phyloP scores from a whole-genome alignment of 2,329 filamentous ascomycete genomes.

The Plectosphaerella sp. region DNA sequence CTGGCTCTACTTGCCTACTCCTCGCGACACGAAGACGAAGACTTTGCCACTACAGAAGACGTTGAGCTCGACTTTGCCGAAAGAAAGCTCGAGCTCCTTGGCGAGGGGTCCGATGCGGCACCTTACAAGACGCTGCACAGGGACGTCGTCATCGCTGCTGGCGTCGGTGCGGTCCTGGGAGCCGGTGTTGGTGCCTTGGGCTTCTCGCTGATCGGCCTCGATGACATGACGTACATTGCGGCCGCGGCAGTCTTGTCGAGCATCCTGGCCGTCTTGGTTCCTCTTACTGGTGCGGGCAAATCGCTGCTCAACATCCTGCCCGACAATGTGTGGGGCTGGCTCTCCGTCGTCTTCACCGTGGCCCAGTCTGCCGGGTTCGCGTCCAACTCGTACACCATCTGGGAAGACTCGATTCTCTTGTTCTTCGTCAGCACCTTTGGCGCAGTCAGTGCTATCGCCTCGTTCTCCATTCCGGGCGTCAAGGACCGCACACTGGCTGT shows the following conservation, averaged over 20 bases:
- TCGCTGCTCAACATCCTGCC: constrained; percentile 56
- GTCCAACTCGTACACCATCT: constrained; percentile 97
- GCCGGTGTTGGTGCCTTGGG: constrained; percentile 24
- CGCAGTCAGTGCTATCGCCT: constrained; percentile 66
- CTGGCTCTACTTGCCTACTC: constrained; percentile 70
- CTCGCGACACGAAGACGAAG: constrained; percentile 50
- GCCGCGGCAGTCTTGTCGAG: constrained; percentile 41
- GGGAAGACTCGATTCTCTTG: constrained; percentile 92
- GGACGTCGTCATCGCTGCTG: constrained; percentile 30
- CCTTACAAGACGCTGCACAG: constrained; percentile 32
- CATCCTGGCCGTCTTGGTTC: constrained; percentile 31
- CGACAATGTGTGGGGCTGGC: constrained; percentile 81
- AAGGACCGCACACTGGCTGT: constrained; percentile 70
- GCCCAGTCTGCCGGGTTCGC: constrained; percentile 91
- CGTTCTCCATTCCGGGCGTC: constrained; percentile 64
- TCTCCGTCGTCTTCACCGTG: constrained; percentile 75
- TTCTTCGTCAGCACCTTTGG: constrained; percentile 92
- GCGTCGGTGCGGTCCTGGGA: constrained; percentile 27
- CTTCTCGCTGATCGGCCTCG: constrained; percentile 29
- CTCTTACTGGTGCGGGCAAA: constrained; percentile 38
- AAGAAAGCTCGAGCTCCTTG: constrained; percentile 49
- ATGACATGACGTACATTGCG: constrained; percentile 23
- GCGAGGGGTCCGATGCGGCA: constrained; percentile 18
- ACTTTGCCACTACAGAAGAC: constrained; percentile 49
- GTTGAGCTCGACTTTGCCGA: constrained; percentile 56